phyloP scores from a whole-genome alignment of 305 asterid genomes.

The Fraxinus albicans region DNA sequence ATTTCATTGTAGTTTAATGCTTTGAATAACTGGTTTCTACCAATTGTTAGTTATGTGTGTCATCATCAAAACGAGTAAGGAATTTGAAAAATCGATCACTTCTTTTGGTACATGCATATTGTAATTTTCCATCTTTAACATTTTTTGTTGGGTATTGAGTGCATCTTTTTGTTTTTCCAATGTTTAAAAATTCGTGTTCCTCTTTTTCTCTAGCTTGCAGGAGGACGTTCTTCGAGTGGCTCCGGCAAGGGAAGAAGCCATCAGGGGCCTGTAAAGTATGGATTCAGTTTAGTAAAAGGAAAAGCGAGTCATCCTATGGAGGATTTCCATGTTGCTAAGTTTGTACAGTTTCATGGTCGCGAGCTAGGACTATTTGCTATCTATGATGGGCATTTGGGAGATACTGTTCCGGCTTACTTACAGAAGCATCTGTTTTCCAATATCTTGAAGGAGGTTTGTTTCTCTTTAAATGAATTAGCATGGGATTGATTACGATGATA shows the following conservation, averaged over 20 bases:
- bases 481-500: neutral
- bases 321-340: slow-evolving; percentile 92
- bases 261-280: slow-evolving; percentile 60
- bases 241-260: slow-evolving; percentile 83
- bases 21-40: neutral
- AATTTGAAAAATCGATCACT: neutral
- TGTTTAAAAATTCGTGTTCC: slow-evolving; percentile 14
- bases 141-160: neutral
- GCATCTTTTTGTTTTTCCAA: neutral
- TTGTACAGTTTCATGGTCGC: slow-evolving; percentile 58
- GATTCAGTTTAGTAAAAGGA: slow-evolving; percentile 77
- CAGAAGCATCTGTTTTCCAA: slow-evolving; percentile 81
- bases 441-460: slow-evolving; percentile 77
- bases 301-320: slow-evolving; percentile 97
- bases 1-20: neutral
- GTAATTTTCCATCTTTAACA: neutral
- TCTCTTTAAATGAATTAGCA: neutral
- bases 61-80: neutral
- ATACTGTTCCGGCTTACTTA: slow-evolving; percentile 78
- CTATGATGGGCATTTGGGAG: slow-evolving; percentile 89
- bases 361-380: slow-evolving; percentile 90
- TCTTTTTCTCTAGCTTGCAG: slow-evolving; percentile 45
- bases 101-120: neutral
- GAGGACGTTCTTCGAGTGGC: slow-evolving; percentile 56
- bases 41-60: neutral